A percentile compares a stretch with the other conserved stretches of the same genome.
phyloP scores from a whole-genome alignment of 169 alveolate genomes.

The Eimeria acervulina region DNA sequence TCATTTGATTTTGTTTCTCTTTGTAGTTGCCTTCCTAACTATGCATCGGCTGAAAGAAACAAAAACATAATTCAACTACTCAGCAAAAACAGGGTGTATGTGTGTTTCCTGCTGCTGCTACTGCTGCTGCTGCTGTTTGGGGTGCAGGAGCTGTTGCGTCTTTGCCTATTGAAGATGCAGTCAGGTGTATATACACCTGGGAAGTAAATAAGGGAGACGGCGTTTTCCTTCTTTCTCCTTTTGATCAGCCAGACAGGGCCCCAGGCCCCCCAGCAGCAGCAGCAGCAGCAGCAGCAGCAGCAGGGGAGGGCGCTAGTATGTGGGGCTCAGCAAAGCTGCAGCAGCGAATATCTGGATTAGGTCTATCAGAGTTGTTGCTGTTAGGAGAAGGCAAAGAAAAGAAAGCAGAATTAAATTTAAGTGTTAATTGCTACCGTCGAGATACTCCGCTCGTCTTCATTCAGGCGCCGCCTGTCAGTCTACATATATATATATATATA shows the following conservation, averaged over 20 bases:
- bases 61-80: no score
- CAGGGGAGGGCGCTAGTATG: background rate
- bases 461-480: background rate
- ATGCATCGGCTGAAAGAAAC: no score
- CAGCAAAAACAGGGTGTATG: no score
- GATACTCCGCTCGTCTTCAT: no score
- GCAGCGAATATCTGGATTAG: background rate
- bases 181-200: conserved; percentile 5
- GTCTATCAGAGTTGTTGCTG: background rate
- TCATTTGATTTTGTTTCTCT: no score
- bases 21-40: no score
- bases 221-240: background rate
- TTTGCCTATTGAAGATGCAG: background rate
- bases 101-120: background rate
- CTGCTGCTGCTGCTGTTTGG: conserved; percentile 7
- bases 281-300: background rate
- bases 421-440: no score
- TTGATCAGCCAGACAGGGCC: background rate
- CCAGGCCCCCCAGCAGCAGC: background rate
- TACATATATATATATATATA: background rate
- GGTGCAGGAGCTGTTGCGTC: background rate
- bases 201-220: background rate
- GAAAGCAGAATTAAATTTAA: no score
- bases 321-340: background rate
- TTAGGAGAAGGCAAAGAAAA: no score